Evolutionary conservation across 106 monocot genomes (phyloP).

Genomic region (Gastrodia elata): DNA sequence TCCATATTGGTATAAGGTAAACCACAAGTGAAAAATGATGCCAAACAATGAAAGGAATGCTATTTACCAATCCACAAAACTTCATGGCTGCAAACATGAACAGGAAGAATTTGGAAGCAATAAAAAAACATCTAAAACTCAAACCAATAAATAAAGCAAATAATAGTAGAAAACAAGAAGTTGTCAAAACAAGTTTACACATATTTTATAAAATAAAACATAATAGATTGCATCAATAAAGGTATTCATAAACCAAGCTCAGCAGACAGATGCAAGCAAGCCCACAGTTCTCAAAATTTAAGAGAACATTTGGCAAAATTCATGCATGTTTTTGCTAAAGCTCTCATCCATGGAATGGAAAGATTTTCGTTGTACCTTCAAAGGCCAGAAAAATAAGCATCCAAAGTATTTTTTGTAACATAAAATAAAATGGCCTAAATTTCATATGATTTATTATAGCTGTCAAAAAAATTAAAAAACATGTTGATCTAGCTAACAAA

Average conservation of each 20-base stretch:
- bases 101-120: too few relatives aligned
- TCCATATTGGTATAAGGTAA: too few relatives aligned
- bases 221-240: too few relatives aligned
- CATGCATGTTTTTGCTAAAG: neutral
- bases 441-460: neutral
- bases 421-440: neutral
- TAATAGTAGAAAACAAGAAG: too few relatives aligned
- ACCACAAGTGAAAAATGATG: too few relatives aligned
- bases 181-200: too few relatives aligned
- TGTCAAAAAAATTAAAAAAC: neutral
- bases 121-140: too few relatives aligned
- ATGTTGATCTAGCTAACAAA: neutral
- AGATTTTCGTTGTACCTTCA: neutral
- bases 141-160: too few relatives aligned
- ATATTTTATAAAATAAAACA: too few relatives aligned
- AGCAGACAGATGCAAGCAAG: neutral
- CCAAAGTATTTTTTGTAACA: neutral
- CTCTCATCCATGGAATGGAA: neutral
- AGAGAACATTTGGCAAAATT: neutral
- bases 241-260: neutral
- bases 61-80: too few relatives aligned
- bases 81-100: too few relatives aligned
- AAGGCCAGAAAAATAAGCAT: neutral
- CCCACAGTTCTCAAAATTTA: neutral
- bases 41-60: too few relatives aligned